Evolutionary conservation across 2,329 filamentous ascomycete species (phyloP).

Genomic region (Trichophyton schoenleinii): DNA sequence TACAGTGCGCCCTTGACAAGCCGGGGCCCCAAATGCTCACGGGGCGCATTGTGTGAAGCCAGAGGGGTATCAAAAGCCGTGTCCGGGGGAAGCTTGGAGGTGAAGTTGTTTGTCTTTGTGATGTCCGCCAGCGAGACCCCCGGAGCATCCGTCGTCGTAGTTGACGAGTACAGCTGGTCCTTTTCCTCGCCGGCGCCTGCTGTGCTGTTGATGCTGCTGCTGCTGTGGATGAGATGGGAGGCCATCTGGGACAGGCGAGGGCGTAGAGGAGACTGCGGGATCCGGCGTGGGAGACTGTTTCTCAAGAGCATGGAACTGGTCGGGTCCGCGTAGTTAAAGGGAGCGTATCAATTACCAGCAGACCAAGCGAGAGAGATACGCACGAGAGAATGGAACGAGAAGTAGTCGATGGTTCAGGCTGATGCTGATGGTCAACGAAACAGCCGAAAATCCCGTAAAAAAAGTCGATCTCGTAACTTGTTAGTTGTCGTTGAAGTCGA

Average conservation of each 20-base stretch:
- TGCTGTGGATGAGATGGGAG: slow-evolving; percentile 9
- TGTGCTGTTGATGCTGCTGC: background rate
- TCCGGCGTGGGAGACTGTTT: background rate
- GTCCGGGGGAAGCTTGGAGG: slow-evolving; percentile 60
- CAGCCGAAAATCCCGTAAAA: background rate
- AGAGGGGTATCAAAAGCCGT: slow-evolving; percentile 65
- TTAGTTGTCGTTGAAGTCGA: no score
- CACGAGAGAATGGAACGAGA: background rate
- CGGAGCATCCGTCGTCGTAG: background rate
- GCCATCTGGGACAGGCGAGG: slow-evolving; percentile 12
- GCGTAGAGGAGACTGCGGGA: background rate
- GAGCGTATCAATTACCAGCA: background rate
- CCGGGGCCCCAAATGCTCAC: slow-evolving; percentile 63
- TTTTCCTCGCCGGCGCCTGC: background rate
- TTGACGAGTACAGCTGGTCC: background rate
- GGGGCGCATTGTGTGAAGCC: slow-evolving; percentile 66
- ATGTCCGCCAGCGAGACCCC: slow-evolving; percentile 37
- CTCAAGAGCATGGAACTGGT: slow-evolving; percentile 9
- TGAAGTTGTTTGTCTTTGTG: slow-evolving; percentile 54
- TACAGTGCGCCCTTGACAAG: slow-evolving; percentile 75
- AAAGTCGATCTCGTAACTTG: background rate
- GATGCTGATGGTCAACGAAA: background rate
- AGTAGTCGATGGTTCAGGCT: background rate
- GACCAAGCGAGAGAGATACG: background rate
- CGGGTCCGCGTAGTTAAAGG: background rate